These are phyloP conservation scores for Claviceps spartinae DNA, from an alignment of 2,329 filamentous ascomycete species.

Conservation along the genomic window DNA sequence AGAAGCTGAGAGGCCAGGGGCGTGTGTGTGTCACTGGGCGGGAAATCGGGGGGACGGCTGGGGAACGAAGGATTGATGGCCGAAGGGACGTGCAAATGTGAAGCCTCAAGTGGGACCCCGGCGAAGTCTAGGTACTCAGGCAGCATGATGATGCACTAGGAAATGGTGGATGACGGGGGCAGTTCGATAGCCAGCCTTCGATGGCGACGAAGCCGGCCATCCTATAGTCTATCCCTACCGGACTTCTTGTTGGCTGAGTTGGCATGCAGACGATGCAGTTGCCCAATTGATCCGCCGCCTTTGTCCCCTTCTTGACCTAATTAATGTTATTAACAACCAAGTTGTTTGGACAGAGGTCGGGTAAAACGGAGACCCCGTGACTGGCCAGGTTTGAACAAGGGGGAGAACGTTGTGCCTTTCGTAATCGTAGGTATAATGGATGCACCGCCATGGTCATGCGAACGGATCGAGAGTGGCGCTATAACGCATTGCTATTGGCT, in stretches of 20 bases:
- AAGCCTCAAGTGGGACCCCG: neutral
- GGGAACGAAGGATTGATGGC: neutral
- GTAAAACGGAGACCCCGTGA: no score
- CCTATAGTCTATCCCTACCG: neutral
- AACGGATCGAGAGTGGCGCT: neutral
- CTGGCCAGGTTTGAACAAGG: no score
- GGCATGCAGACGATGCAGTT: neutral
- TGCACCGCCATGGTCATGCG: neutral
- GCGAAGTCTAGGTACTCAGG: neutral
- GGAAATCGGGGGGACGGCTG: constrained; percentile 3
- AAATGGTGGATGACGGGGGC: constrained; percentile 1
- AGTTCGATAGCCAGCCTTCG: neutral
- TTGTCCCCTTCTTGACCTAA: no score
- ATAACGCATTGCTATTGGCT: neutral
- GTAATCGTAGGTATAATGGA: no score
- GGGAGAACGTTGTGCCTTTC: no score
- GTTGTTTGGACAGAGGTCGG: no score
- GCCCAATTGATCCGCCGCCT: neutral
- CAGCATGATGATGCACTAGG: neutral
- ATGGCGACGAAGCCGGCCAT: constrained; percentile 5
- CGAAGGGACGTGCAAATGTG: neutral
- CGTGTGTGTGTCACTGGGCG: constrained; percentile 14
- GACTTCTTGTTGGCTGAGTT: neutral
- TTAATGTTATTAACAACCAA: no score
- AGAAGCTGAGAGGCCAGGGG: constrained; percentile 16